A percentile compares a stretch with the other conserved stretches of the same genome.
phyloP scores from a whole-genome alignment of 139 green algal species.

The Penium margaritaceum region DNA sequence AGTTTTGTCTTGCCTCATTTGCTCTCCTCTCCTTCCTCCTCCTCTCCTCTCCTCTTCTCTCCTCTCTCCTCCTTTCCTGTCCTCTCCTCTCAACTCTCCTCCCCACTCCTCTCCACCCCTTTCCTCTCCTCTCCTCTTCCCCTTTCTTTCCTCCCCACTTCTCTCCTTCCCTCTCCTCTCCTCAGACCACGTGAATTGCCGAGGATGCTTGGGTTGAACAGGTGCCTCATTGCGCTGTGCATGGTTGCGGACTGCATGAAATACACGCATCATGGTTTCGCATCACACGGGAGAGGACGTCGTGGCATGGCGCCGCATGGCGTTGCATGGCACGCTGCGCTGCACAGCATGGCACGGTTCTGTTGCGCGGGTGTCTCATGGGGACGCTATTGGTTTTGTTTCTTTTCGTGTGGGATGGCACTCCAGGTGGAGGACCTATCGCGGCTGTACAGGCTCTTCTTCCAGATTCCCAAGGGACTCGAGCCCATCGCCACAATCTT shows the following conservation, averaged over 20 bases:
- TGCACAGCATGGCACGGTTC: no score
- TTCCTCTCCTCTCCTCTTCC: background rate
- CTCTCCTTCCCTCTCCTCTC: background rate
- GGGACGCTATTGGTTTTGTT: no score
- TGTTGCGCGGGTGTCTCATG: no score
- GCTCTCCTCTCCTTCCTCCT: background rate
- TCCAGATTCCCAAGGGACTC: constrained; percentile 78
- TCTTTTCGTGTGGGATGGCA: background rate
- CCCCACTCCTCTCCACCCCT: background rate
- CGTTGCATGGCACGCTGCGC: background rate
- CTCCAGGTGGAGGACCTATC: constrained; percentile 70
- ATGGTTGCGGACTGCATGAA: no score
- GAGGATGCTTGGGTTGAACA: no score
- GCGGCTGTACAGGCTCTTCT: constrained; percentile 96
- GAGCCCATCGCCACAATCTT: constrained; percentile 83
- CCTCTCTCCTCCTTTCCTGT: background rate
- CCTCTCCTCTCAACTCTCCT: background rate
- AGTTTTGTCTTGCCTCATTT: constrained; percentile 1
- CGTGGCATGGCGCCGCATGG: background rate
- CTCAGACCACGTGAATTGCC: no score
- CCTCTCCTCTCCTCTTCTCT: background rate
- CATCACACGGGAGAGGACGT: background rate
- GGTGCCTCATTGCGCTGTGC: background rate
- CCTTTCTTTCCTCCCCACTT: background rate
- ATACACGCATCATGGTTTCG: no score